A percentile compares a stretch with the other conserved stretches of the same genome.
Conservation (phyloP, 352 stramenopile species). For the Phytophthora uliginosa region DNA sequence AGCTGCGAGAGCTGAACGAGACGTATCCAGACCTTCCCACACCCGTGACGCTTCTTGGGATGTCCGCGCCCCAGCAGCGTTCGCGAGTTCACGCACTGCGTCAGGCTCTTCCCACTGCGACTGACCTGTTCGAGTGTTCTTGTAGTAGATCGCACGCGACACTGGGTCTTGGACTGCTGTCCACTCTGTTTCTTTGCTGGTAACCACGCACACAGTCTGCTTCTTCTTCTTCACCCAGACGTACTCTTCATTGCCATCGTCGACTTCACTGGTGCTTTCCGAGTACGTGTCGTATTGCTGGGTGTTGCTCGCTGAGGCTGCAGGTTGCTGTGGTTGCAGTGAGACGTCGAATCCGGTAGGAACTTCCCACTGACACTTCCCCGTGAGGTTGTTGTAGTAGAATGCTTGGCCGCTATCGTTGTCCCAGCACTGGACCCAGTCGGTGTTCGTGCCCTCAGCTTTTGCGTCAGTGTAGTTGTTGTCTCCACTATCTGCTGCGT, state of each 20-base stretch:
- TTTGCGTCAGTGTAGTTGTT: slow-evolving; percentile 15
- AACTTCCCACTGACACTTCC: slow-evolving; percentile 74
- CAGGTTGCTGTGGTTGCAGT: slow-evolving; percentile 35
- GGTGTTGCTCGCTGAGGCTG: slow-evolving; percentile 25
- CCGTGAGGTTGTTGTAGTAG: slow-evolving; percentile 82
- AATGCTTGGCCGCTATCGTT: slow-evolving; percentile 63
- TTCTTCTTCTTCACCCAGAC: slow-evolving; percentile 86
- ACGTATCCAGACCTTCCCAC: slow-evolving; percentile 66
- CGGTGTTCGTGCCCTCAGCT: slow-evolving; percentile 19
- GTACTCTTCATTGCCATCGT: slow-evolving; percentile 57
- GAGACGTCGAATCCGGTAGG: slow-evolving; percentile 48
- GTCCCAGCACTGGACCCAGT: slow-evolving; percentile 78
- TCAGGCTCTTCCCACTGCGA: slow-evolving; percentile 80
- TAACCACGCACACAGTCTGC: slow-evolving; percentile 74
- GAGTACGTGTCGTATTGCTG: slow-evolving; percentile 36
- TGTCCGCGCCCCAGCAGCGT: slow-evolving; percentile 51
- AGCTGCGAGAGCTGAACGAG: slow-evolving; percentile 48
- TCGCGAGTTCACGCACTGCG: slow-evolving; percentile 65
- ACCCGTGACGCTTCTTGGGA: slow-evolving; percentile 65
- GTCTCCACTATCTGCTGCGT: slow-evolving; percentile 38
- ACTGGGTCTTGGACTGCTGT: slow-evolving; percentile 66
- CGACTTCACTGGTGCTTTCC: slow-evolving; percentile 12
- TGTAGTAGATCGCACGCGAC: slow-evolving; percentile 77
- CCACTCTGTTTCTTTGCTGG: slow-evolving; percentile 67
- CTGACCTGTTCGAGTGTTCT: slow-evolving; percentile 72